phyloP scores from a whole-genome alignment of 371 early-diverging fungal species.

The Lichtheimia hyalospora region DNA sequence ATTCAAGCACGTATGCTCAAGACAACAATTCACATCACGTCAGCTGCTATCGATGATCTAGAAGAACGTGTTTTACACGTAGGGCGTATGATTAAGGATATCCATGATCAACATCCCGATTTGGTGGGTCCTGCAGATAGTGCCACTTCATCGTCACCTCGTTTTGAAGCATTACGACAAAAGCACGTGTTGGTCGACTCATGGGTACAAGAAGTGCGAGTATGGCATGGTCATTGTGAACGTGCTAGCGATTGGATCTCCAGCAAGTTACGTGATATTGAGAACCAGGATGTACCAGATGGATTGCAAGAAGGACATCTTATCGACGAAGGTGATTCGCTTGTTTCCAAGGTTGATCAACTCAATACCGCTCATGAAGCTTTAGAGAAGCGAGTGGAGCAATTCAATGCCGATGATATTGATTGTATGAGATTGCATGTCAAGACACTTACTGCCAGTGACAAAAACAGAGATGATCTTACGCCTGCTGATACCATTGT shows the following conservation, averaged over 20 bases:
- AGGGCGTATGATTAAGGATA: slow-evolving; percentile 13
- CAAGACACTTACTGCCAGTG: slow-evolving; percentile 40
- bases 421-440: slow-evolving; percentile 48
- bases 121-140: not conserved
- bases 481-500: slow-evolving; percentile 59
- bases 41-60: slow-evolving; percentile 34
- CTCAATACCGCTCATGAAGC: slow-evolving; percentile 27
- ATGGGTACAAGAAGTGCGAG: slow-evolving; percentile 54
- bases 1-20: slow-evolving; percentile 49
- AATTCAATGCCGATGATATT: slow-evolving; percentile 50
- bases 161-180: slow-evolving; percentile 18
- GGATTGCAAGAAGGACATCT: too few relatives aligned
- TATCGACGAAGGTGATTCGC: slow-evolving; percentile 10
- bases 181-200: slow-evolving; percentile 32
- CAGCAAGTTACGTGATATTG: too few relatives aligned
- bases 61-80: slow-evolving; percentile 27
- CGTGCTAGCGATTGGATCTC: slow-evolving; percentile 4
- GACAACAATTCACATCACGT: slow-evolving; percentile 26
- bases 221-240: slow-evolving; percentile 52
- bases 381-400: slow-evolving; percentile 30
- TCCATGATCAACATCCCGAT: slow-evolving; percentile 13
- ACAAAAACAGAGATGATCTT: slow-evolving; percentile 29
- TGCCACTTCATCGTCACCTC: not conserved
- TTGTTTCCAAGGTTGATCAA: slow-evolving; percentile 20
- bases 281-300: too few relatives aligned